Base-by-base conservation (phyloP, 139 green algal species). In the Yamagishiella unicocca region DNA sequence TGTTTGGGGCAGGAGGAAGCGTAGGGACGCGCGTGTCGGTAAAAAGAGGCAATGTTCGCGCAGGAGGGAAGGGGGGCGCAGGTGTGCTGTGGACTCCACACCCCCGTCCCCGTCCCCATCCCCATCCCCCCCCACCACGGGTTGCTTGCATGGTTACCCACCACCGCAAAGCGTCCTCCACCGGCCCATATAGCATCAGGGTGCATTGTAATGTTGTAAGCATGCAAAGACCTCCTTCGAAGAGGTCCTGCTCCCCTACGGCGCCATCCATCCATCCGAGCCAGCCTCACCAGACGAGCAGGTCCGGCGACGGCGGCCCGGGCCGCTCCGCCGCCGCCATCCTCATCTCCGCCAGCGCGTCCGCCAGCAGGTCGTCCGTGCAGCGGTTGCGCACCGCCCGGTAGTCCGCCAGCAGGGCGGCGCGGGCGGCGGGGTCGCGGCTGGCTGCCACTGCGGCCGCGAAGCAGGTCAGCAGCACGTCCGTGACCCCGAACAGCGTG, bases 391-490 rank as follows among this genome's bases (percentile, higher is more conserved):
- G 88, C 10, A 68, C 82, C 33, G 45, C 42, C 0, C 83, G 66
- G 66, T 91, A 91, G 27, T 43, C 71, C 6, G 25, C 72, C 43
- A 91, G 19, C 37, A 89, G 75, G 0, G 42, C 45, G 4, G 61
- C 61, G 38, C 78, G 61, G 27, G 3, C 2, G 38, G 19, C 31
- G 7, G 46, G 58, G 24, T 33, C 45, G 33, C 43, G 71, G 31
- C 38, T 81, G 58, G 82, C 82, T 2, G 77, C 58, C n/a, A 88
- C 50, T 5, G 70, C 83, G 10, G 84, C 43, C 2, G 89, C 55
- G 61, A 75, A 87, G 21, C 37, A 76, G 1, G 78, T 62, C 4
- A 92, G 76, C 89, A 92, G 84, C 61, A 92, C 70, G 54, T 92
- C 89, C 2, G 79, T 75, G 38, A 90, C 54, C 37, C 78, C 84